Evolutionary conservation across 2,329 filamentous ascomycete species (phyloP), one percentile per base, ranked within the genome.

Genomic region (Xylariaceae sp.): DNA sequence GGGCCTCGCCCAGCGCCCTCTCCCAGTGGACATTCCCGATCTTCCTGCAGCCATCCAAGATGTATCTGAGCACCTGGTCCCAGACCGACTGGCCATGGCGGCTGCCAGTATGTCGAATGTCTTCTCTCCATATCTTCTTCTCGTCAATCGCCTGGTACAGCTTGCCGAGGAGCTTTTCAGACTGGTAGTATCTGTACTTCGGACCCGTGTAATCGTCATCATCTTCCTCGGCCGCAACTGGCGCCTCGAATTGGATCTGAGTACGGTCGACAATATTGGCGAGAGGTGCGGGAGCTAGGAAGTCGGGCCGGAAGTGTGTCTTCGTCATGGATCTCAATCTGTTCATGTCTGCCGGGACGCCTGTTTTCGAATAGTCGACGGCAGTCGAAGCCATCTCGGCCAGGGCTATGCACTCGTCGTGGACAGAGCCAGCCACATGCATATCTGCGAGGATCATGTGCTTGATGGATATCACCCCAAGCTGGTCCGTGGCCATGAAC

Each of bases 281-380:
- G 0, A 63, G 60, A 0, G 69, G 65, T 0, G 65, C 67, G 0
- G 60, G 61, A 0, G 70, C 62, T 19, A 75, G 46, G 38, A 77
- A 77, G 42, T 78, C 72, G 0, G 72, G 73, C 1, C 72, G 62
- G 24, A 49, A 64, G 24, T 21, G 40, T 19, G 45, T 56, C 7
- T 46, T 55, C 4, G 52, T 55, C 9, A 56, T 36, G 13, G 43
- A 56, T 1, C 66, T 69, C 12, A 77, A 55, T 2, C 60, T 46
- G 0, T 39, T 52, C 22, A 71, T 50, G 5, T 70, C 57, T 5
- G 77, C 75, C 0, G 68, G 55, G 17, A 80, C 74, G 0, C 85
- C 84, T 0, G 80, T 83, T 56, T 87, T 86, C 3, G 80, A 83
- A 46, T 83, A 87, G 52, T 87, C 82, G 0, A 87, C 82, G 0